Percentiles rank a stretch among this genome's conserved stretches.
Conservation (phyloP, 2,329 filamentous ascomycete species). For the Monilinia polystroma region DNA sequence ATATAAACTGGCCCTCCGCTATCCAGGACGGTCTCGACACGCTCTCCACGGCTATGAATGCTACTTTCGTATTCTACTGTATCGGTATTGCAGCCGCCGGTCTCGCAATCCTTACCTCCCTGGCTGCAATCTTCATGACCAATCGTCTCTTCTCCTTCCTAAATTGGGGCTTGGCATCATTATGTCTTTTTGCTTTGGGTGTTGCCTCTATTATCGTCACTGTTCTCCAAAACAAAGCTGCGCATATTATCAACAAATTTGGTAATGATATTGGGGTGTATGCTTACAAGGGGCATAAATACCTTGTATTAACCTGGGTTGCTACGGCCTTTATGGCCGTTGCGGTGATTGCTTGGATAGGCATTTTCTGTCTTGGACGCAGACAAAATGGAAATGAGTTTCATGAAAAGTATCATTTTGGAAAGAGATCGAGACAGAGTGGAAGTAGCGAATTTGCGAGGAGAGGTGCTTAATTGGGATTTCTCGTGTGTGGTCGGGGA, state of each 20-base stretch:
- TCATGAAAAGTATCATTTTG: conserved; percentile 33
- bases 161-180: conserved; percentile 49
- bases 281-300: conserved; percentile 50
- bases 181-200: conserved; percentile 57
- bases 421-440: background rate
- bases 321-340: conserved; percentile 49
- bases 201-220: conserved; percentile 74
- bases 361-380: conserved; percentile 35
- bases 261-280: conserved; percentile 39
- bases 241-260: conserved; percentile 47
- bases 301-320: conserved; percentile 60
- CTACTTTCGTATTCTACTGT: conserved; percentile 59
- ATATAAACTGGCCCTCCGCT: conserved; percentile 56
- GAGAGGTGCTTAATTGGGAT: background rate
- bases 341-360: conserved; percentile 37
- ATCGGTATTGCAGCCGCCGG: conserved; percentile 55
- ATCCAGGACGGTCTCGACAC: conserved; percentile 54
- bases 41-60: conserved; percentile 50
- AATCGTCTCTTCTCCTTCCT: conserved; percentile 47
- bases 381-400: conserved; percentile 31
- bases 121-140: conserved; percentile 46
- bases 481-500: background rate
- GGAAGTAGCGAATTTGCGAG: conserved; percentile 18
- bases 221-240: conserved; percentile 56
- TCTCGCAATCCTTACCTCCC: conserved; percentile 48